Evolutionary conservation across 2,329 filamentous ascomycete genomes (phyloP).

Genomic region (Beauveria caledonica): DNA sequence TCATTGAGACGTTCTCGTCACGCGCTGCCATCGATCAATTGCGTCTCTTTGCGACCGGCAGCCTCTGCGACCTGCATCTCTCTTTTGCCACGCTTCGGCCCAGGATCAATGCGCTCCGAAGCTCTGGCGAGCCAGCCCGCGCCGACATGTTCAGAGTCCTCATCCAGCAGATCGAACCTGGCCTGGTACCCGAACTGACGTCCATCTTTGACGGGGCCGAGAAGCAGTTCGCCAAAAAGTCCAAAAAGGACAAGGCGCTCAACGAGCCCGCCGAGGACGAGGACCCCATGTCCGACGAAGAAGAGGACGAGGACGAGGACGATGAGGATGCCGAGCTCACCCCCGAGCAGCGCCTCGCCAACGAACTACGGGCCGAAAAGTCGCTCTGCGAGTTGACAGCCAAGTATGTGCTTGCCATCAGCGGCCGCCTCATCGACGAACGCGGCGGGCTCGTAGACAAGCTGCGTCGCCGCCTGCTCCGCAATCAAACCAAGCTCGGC

Average conservation of each 20-base stretch:
- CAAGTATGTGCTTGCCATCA: conserved; percentile 74
- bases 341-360: conserved; percentile 51
- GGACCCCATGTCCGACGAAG: conserved; percentile 58
- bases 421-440: conserved; percentile 65
- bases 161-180: conserved; percentile 59
- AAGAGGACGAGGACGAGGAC: conserved; percentile 46
- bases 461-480: conserved; percentile 62
- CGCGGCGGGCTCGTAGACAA: conserved; percentile 51
- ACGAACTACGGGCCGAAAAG: conserved; percentile 71
- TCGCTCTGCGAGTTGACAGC: conserved; percentile 77
- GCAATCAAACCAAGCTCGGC: conserved; percentile 75
- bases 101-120: conserved; percentile 33
- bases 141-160: conserved; percentile 33
- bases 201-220: conserved; percentile 73
- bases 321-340: conserved; percentile 46
- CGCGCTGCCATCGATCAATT: conserved; percentile 67
- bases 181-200: conserved; percentile 59
- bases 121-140: conserved; percentile 19
- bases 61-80: conserved; percentile 73
- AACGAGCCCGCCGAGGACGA: conserved; percentile 64
- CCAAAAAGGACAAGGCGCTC: conserved; percentile 46
- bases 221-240: conserved; percentile 65
- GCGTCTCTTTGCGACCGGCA: conserved; percentile 65
- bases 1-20: conserved; percentile 61
- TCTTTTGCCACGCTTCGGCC: conserved; percentile 67